A percentile compares a stretch with the other conserved stretches of the same genome.
Evolutionary conservation across 2,329 filamentous ascomycete genomes (phyloP).

Genomic region (Phyllosticta citrichinensis): DNA sequence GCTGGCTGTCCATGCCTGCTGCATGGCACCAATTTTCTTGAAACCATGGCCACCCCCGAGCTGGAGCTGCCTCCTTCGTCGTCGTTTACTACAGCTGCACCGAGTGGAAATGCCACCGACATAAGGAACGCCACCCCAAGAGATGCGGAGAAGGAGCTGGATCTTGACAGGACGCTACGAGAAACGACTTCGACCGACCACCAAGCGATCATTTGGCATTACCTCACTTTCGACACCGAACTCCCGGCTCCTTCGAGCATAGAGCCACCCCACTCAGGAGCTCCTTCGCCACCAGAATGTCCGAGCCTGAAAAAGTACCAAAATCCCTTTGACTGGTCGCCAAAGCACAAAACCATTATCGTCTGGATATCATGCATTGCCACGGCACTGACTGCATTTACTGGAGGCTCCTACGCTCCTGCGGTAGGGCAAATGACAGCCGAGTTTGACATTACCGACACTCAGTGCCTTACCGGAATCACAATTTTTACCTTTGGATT

Average conservation of each 20-base stretch:
- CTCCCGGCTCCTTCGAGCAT: conserved; percentile 39
- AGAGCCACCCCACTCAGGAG: conserved; percentile 23
- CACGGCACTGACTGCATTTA: conserved; percentile 68
- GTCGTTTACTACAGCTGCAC: conserved; percentile 11
- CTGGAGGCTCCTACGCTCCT: conserved; percentile 70
- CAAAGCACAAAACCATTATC: conserved; percentile 57
- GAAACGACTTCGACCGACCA: conserved; percentile 1
- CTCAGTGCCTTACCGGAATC: conserved; percentile 64
- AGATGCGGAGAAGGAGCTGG: conserved; percentile 3
- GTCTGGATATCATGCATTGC: conserved; percentile 66
- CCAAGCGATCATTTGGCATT: conserved; percentile 42
- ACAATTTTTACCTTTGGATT: conserved; percentile 76
- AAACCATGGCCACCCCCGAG: conserved; percentile 29
- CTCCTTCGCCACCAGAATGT: conserved; percentile 39
- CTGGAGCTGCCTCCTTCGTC: conserved; percentile 22
- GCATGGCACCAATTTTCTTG: background rate
- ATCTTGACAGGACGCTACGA: background rate
- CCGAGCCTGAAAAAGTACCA: conserved; percentile 57
- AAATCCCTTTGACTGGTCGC: conserved; percentile 66
- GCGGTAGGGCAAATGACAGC: conserved; percentile 53
- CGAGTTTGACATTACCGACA: conserved; percentile 54
- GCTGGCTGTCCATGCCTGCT: conserved; percentile 3
- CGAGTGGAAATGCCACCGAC: conserved; percentile 5
- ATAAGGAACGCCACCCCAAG: conserved; percentile 4
- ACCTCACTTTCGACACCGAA: conserved; percentile 52